Percentiles rank a stretch among this genome's conserved stretches.
phyloP scores from a whole-genome alignment of 345 rosid species.

The Salix brachista region DNA sequence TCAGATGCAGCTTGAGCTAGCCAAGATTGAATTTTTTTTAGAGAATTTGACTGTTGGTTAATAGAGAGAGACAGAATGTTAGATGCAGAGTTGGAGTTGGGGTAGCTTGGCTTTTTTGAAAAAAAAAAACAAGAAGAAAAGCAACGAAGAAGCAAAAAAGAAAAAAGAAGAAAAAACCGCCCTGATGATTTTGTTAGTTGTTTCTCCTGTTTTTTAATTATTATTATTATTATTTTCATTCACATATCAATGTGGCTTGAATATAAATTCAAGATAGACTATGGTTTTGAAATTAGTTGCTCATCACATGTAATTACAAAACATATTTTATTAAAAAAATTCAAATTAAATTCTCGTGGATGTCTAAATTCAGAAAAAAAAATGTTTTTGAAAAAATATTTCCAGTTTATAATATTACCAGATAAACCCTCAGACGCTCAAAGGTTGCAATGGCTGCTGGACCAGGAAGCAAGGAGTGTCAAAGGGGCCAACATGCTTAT shows the following conservation, averaged over 20 bases:
- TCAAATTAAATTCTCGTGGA: too few species aligned
- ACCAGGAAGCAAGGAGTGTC: too few species aligned
- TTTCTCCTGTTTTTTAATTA: neutral
- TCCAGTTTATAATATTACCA: too few species aligned
- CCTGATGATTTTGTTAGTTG: constrained; percentile 2
- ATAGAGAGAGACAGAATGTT: constrained; percentile 2
- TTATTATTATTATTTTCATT: neutral
- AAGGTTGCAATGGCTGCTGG: neutral
- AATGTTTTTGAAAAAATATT: too few species aligned
- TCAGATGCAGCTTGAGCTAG: neutral
- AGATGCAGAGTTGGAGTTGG: neutral
- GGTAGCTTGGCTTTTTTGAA: constrained; percentile 1
- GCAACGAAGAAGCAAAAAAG: neutral
- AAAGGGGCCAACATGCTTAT: neutral
- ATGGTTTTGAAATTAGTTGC: too few species aligned
- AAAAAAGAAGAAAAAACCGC: constrained; percentile 6
- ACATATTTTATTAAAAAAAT: too few species aligned
- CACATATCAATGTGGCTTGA: neutral
- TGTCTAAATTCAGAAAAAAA: too few species aligned
- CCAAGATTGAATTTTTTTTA: neutral
- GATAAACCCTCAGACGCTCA: neutral
- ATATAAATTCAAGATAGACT: neutral
- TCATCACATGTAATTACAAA: too few species aligned
- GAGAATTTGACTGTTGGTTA: neutral
- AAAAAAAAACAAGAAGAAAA: neutral